These are phyloP conservation scores for Trichoderma erinaceum DNA, from an alignment of 495 filamentous ascomycete genomes.

Conservation along the genomic window DNA sequence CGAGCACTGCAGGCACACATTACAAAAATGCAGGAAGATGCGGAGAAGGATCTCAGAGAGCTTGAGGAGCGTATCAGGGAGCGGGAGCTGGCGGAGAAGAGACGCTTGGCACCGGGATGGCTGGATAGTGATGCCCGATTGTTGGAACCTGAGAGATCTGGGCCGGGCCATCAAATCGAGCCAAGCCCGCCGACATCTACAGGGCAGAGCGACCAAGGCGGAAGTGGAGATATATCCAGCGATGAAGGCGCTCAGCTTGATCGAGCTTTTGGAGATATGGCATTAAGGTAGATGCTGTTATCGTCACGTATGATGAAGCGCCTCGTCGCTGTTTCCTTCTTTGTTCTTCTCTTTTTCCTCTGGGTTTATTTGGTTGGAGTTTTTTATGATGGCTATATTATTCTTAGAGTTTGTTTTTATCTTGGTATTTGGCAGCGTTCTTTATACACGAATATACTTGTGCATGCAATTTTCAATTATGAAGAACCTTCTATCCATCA, in stretches of 20 bases:
- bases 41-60: constrained; percentile 55
- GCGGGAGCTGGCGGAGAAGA: constrained; percentile 84
- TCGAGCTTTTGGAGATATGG: constrained; percentile 75
- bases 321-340: too few relatives aligned
- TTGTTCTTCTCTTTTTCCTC: not conserved
- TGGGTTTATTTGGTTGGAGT: not conserved
- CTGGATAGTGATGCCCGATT: constrained; percentile 82
- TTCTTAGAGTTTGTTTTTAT: too few relatives aligned
- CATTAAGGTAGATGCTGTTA: constrained; percentile 20
- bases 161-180: constrained; percentile 10
- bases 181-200: not conserved
- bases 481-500: too few relatives aligned
- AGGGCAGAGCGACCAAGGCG: constrained; percentile 18
- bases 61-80: constrained; percentile 67
- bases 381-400: too few relatives aligned
- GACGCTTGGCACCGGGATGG: constrained; percentile 88
- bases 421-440: too few relatives aligned
- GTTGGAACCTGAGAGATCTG: constrained; percentile 61
- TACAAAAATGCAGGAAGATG: constrained; percentile 53
- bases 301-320: not conserved
- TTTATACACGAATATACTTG: too few relatives aligned
- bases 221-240: constrained; percentile 33
- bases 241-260: constrained; percentile 77
- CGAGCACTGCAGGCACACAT: constrained; percentile 70
- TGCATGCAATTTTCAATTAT: too few relatives aligned